Evolutionary conservation across 2,329 filamentous ascomycete genomes (phyloP).

Genomic region (Calonectria hongkongensis): DNA sequence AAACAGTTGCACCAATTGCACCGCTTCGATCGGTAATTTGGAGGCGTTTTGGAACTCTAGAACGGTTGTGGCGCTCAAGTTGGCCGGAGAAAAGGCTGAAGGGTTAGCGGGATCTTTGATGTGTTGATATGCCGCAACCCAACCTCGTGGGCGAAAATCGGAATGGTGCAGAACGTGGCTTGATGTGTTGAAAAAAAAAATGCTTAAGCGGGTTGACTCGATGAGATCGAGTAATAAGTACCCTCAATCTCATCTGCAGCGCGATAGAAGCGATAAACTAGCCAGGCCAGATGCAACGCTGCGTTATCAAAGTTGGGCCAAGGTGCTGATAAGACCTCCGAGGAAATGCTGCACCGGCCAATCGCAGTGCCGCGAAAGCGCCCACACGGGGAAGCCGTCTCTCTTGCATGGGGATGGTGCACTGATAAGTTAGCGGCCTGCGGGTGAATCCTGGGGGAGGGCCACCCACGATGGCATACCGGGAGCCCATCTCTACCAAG

Average conservation of each 20-base stretch:
- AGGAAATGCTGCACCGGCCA: slow-evolving; percentile 36
- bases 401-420: slow-evolving; percentile 45
- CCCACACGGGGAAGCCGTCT: slow-evolving; percentile 51
- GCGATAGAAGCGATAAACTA: slow-evolving; percentile 47
- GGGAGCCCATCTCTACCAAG: not conserved
- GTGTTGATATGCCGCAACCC: not conserved
- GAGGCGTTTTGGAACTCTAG: slow-evolving; percentile 23
- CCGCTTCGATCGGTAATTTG: slow-evolving; percentile 19
- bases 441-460: slow-evolving; percentile 36
- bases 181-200: not conserved
- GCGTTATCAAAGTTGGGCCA: slow-evolving; percentile 48
- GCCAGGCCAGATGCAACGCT: slow-evolving; percentile 41
- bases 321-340: slow-evolving; percentile 46
- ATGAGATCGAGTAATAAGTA: slow-evolving; percentile 66
- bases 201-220: slow-evolving; percentile 61
- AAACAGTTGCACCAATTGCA: slow-evolving; percentile 16
- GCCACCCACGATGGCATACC: slow-evolving; percentile 1
- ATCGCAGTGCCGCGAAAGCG: slow-evolving; percentile 40
- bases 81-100: slow-evolving; percentile 18
- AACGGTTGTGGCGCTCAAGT: slow-evolving; percentile 25
- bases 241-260: slow-evolving; percentile 37
- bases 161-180: slow-evolving; percentile 13
- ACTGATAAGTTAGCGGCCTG: slow-evolving; percentile 46
- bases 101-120: slow-evolving; percentile 2
- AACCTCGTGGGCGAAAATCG: slow-evolving; percentile 25